Percentiles rank a stretch among this genome's conserved stretches.
These are phyloP conservation scores for Globisporangium radiosum DNA, from an alignment of 352 stramenopile species.

Conservation along the genomic window DNA sequence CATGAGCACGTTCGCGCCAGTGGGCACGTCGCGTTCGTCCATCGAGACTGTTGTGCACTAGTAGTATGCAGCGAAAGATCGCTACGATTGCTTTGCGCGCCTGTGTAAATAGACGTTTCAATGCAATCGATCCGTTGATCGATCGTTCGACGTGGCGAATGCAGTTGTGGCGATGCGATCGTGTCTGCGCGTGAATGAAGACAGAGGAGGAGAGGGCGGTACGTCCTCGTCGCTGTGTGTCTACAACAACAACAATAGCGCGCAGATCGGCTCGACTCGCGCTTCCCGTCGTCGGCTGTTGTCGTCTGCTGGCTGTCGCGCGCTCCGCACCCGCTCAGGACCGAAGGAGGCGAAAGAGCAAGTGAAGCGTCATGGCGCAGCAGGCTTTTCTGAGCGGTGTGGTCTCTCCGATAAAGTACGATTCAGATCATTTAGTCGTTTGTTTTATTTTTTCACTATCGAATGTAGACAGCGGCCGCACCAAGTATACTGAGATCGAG, in stretches of 20 bases:
- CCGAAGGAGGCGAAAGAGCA: slow-evolving; percentile 8
- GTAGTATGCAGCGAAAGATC: no score
- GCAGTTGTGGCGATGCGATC: not conserved
- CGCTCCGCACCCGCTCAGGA: slow-evolving; percentile 1
- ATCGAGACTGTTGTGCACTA: not conserved
- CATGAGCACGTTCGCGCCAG: not conserved
- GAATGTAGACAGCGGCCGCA: no score
- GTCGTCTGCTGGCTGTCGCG: not conserved
- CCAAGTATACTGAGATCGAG: no score
- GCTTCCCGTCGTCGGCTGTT: not conserved
- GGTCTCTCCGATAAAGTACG: not conserved
- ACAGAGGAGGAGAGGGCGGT: no score
- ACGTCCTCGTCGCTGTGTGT: no score
- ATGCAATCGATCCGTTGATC: not conserved
- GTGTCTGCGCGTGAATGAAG: not conserved
- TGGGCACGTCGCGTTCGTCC: not conserved
- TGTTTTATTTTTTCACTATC: no score
- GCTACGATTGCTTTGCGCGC: no score
- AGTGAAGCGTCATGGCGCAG: slow-evolving; percentile 11
- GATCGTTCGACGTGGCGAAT: not conserved
- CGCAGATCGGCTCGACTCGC: not conserved
- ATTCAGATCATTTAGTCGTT: not conserved
- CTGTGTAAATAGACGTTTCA: not conserved
- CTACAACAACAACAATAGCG: no score
- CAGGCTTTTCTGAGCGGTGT: not conserved